These are phyloP conservation scores for Cryptomeria japonica DNA, from an alignment of 75 land plant species.

Conservation along the genomic window DNA sequence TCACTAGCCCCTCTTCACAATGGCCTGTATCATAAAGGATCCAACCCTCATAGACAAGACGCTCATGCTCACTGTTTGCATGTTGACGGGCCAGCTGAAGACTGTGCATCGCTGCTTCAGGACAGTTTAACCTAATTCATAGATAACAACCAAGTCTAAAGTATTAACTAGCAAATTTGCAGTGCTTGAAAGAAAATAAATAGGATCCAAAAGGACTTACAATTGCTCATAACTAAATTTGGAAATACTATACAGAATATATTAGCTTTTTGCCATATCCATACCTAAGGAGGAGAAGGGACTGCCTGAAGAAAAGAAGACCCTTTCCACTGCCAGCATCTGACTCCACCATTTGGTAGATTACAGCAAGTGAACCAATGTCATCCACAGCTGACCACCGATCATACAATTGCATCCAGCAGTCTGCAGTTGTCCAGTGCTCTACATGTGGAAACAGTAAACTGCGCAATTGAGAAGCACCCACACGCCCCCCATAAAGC, in stretches of 20 bases:
- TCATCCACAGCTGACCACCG: slow-evolving; percentile 98
- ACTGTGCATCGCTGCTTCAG: slow-evolving; percentile 97
- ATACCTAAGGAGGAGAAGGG: slow-evolving; percentile 92
- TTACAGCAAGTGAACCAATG: slow-evolving; percentile 94
- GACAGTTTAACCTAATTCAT: slow-evolving; percentile 79
- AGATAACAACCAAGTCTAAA: slow-evolving; percentile 9
- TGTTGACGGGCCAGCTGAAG: slow-evolving; percentile 84
- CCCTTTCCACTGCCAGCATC: slow-evolving; percentile 74
- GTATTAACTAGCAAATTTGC: background rate
- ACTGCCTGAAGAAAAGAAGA: slow-evolving; percentile 91
- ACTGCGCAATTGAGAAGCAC: slow-evolving; percentile 71
- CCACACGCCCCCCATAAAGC: slow-evolving; percentile 85
- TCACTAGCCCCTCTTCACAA: slow-evolving; percentile 83
- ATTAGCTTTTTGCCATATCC: background rate
- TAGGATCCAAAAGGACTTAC: background rate
- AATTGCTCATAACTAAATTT: background rate
- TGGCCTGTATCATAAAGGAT: slow-evolving; percentile 96
- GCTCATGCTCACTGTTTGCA: slow-evolving; percentile 80
- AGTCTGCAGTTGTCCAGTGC: slow-evolving; percentile 93
- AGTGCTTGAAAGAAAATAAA: background rate
- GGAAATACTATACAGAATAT: background rate
- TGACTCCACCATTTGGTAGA: slow-evolving; percentile 97
- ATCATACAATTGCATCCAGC: slow-evolving; percentile 97
- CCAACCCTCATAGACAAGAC: slow-evolving; percentile 98
- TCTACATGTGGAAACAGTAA: slow-evolving; percentile 88